phyloP scores from a whole-genome alignment of 345 rosid genomes.

The Gynandropsis gynandra region DNA sequence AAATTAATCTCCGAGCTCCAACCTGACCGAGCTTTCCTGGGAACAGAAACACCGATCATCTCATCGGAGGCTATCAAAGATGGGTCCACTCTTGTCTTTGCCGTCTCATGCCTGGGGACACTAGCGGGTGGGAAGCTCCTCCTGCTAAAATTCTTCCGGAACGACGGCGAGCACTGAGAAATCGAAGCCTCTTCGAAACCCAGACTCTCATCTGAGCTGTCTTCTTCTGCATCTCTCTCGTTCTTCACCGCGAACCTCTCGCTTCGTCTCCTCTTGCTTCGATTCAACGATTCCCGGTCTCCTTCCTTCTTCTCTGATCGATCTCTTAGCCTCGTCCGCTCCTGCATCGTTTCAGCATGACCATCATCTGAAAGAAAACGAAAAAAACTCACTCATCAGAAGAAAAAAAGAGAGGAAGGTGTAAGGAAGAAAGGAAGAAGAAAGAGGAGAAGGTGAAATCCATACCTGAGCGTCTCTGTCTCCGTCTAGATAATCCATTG shows the following conservation, averaged over 20 bases:
- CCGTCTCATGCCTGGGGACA: slow-evolving; percentile 12
- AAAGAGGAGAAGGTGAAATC: not conserved
- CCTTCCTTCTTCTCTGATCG: slow-evolving; percentile 24
- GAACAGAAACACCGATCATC: slow-evolving; percentile 47
- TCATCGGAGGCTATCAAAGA: slow-evolving; percentile 31
- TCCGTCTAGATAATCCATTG: slow-evolving; percentile 38
- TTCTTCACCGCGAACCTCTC: slow-evolving; percentile 25
- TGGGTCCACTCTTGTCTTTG: not conserved
- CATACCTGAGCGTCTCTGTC: slow-evolving; percentile 30
- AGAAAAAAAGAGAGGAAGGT: slow-evolving; percentile 1
- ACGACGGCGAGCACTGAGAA: not conserved
- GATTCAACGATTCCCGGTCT: slow-evolving; percentile 28
- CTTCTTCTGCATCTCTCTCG: slow-evolving; percentile 32
- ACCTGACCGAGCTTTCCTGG: slow-evolving; percentile 69
- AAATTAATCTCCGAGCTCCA: not conserved
- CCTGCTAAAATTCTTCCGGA: slow-evolving; percentile 2
- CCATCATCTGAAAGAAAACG: slow-evolving; percentile 26
- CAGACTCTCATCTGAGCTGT: slow-evolving; percentile 35
- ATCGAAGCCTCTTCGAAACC: slow-evolving; percentile 26
- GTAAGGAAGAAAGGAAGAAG: not conserved
- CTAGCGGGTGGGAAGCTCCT: slow-evolving; percentile 22
- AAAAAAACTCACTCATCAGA: not conserved
- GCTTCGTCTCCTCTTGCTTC: slow-evolving; percentile 39
- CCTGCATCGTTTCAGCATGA: slow-evolving; percentile 26
- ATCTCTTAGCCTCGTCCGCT: slow-evolving; percentile 30